These are phyloP conservation scores for Phialocephala subalpina DNA, from an alignment of 2,329 filamentous ascomycete species.

Conservation along the genomic window DNA sequence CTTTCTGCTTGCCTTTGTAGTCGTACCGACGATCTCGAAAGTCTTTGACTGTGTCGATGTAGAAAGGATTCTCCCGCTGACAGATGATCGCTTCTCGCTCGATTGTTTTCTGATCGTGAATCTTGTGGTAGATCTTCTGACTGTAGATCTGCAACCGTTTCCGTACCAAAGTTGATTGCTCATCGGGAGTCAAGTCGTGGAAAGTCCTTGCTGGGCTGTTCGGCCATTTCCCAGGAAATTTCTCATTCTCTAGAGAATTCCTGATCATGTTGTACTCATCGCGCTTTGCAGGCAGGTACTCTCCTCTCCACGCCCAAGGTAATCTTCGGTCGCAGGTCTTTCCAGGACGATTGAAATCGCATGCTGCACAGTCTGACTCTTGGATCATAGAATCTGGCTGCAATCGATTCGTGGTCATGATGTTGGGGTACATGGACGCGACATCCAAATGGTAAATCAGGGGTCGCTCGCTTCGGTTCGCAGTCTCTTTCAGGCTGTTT, in stretches of 20 bases:
- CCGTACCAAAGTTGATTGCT: slow-evolving; percentile 81
- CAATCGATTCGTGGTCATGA: slow-evolving; percentile 98
- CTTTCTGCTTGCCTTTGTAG: slow-evolving; percentile 97
- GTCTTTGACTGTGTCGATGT: slow-evolving; percentile 93
- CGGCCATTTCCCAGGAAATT: slow-evolving; percentile 81
- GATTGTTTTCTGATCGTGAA: slow-evolving; percentile 92
- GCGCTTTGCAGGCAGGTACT: slow-evolving; percentile 93
- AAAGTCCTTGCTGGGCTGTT: slow-evolving; percentile 78
- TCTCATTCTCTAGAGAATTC: slow-evolving; percentile 89
- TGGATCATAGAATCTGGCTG: slow-evolving; percentile 99
- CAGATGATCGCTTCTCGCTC: slow-evolving; percentile 97
- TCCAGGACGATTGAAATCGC: slow-evolving; percentile 96
- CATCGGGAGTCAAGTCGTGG: slow-evolving; percentile 80
- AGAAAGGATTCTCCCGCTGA: slow-evolving; percentile 97
- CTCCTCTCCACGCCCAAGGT: slow-evolving; percentile 98
- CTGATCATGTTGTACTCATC: slow-evolving; percentile 99
- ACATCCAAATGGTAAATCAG: slow-evolving; percentile 98
- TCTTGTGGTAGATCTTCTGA: slow-evolving; percentile 99
- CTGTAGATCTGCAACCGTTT: slow-evolving; percentile 93
- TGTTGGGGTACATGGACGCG: slow-evolving; percentile 99
- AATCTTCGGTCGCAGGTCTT: slow-evolving; percentile 95
- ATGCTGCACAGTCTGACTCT: slow-evolving; percentile 94
- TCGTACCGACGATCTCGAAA: slow-evolving; percentile 98
- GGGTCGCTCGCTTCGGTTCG: slow-evolving; percentile 84
- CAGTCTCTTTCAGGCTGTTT: slow-evolving; percentile 77